These are phyloP conservation scores for Raffaelea arxii DNA, from an alignment of 2,329 filamentous ascomycete genomes.

Conservation along the genomic window DNA sequence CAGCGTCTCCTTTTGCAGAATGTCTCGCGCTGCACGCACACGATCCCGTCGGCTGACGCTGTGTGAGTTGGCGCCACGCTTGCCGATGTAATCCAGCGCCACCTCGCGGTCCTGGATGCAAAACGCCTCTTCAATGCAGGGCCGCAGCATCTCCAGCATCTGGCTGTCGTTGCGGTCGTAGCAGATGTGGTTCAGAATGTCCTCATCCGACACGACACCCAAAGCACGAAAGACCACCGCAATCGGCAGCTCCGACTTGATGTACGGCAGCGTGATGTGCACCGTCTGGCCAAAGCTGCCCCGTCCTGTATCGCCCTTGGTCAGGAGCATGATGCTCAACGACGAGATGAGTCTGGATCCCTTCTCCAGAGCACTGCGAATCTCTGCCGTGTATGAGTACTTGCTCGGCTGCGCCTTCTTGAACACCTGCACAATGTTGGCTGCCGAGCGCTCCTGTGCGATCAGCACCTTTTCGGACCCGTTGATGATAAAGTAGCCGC, in stretches of 20 bases:
- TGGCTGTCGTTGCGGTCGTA: constrained; percentile 91
- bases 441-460: constrained; percentile 91
- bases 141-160: constrained; percentile 95
- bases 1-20: constrained; percentile 92
- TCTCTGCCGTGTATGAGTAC: constrained; percentile 89
- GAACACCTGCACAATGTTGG: constrained; percentile 98
- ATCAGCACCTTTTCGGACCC: constrained; percentile 98
- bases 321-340: constrained; percentile 80
- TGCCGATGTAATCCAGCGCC: constrained; percentile 90
- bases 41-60: constrained; percentile 76
- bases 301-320: constrained; percentile 71
- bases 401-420: constrained; percentile 91
- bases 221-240: constrained; percentile 92
- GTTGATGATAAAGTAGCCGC: constrained; percentile 98
- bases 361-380: constrained; percentile 92
- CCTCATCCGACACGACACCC: constrained; percentile 92
- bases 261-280: constrained; percentile 82
- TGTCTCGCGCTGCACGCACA: constrained; percentile 83
- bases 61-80: constrained; percentile 65
- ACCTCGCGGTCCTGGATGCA: constrained; percentile 93
- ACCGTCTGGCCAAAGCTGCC: constrained; percentile 81
- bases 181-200: constrained; percentile 96
- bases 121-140: constrained; percentile 94
- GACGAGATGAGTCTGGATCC: constrained; percentile 91
- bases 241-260: constrained; percentile 88